Evolutionary conservation across 148 eudicot genomes (phyloP).

Genomic region (Vaccinium darrowii): DNA sequence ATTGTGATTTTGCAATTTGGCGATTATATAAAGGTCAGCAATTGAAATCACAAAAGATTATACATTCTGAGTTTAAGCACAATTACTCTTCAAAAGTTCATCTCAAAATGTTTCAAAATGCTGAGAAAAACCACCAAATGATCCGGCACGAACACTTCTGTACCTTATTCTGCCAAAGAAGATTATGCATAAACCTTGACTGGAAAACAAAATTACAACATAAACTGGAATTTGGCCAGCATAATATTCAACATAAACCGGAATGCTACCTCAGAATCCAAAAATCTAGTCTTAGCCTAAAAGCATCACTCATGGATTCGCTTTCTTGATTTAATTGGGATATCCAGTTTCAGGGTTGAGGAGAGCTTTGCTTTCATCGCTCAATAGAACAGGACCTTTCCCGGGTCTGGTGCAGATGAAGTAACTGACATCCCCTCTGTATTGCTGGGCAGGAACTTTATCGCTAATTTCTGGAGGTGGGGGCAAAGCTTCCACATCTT

Average conservation of each 20-base stretch:
- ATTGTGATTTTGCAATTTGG: too few relatives aligned
- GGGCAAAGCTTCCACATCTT: too few relatives aligned
- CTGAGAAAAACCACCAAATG: background rate
- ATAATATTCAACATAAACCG: background rate
- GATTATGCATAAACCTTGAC: background rate
- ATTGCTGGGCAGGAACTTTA: too few relatives aligned
- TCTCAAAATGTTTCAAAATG: background rate
- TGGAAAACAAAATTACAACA: background rate
- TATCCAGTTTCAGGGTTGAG: slow-evolving; percentile 72
- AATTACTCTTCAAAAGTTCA: background rate
- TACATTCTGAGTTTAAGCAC: too few relatives aligned
- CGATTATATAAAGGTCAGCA: too few relatives aligned
- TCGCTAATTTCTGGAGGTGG: too few relatives aligned
- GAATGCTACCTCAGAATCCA: background rate
- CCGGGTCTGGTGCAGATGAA: too few relatives aligned
- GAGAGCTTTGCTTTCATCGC: too few relatives aligned
- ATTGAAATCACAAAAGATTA: too few relatives aligned
- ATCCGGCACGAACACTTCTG: background rate
- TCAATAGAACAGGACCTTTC: too few relatives aligned
- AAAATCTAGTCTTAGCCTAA: background rate
- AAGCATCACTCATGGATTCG: background rate
- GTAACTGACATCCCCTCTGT: too few relatives aligned
- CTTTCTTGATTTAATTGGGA: slow-evolving; percentile 55
- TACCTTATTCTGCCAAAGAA: background rate
- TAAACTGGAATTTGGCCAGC: background rate